phyloP scores from a whole-genome alignment of 129 eudicot species.

The Flaveria sonorensis region DNA sequence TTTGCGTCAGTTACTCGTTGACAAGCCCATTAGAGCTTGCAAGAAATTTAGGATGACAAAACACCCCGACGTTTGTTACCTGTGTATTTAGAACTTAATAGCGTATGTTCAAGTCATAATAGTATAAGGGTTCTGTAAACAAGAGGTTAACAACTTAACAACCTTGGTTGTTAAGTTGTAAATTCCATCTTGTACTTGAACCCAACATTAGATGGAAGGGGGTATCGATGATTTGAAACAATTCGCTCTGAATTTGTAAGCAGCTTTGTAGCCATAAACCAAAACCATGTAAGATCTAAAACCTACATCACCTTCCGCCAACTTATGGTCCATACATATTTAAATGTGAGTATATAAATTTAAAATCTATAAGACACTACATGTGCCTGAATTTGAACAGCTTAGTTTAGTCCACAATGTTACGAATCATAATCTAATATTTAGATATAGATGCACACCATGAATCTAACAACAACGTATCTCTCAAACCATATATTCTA shows the following conservation, averaged over 20 bases:
- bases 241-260: too few relatives aligned
- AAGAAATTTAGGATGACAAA: too few relatives aligned
- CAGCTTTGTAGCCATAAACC: too few relatives aligned
- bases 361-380: not conserved
- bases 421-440: not conserved
- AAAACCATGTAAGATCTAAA: not conserved
- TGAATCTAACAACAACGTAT: not conserved
- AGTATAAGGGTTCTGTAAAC: not conserved
- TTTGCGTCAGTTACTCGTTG: too few relatives aligned
- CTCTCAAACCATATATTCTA: not conserved
- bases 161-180: not conserved
- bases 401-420: not conserved
- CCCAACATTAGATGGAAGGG: too few relatives aligned
- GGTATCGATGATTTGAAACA: too few relatives aligned
- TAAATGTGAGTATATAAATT: not conserved
- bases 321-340: not conserved
- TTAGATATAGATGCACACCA: constrained; percentile 16
- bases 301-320: not conserved
- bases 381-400: not conserved
- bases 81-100: too few relatives aligned
- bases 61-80: too few relatives aligned
- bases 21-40: too few relatives aligned
- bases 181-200: too few relatives aligned
- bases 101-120: too few relatives aligned
- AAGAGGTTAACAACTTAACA: not conserved